Percentiles rank a stretch among this genome's conserved stretches.
phyloP scores from a whole-genome alignment of 331 rosid genomes.

The Spiraea crenata region DNA sequence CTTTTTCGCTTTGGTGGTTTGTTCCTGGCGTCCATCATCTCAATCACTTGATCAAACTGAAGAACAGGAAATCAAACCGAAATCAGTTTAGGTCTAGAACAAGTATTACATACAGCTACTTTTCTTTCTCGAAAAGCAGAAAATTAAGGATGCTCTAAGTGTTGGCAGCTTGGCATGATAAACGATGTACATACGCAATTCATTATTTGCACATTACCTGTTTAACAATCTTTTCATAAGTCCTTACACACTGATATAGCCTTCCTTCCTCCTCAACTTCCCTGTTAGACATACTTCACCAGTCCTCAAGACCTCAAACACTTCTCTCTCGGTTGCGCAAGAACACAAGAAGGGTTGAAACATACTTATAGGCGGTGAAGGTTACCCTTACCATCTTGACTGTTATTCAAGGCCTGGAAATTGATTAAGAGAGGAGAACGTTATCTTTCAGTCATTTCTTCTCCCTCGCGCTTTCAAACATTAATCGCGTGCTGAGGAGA shows the following conservation, averaged over 20 bases:
- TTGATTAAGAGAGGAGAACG: not conserved
- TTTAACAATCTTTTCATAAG: slow-evolving; percentile 39
- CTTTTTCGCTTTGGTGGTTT: slow-evolving; percentile 19
- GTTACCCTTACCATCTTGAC: slow-evolving; percentile 3
- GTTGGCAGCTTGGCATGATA: too few relatives aligned
- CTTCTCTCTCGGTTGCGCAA: slow-evolving; percentile 6
- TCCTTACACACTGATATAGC: slow-evolving; percentile 43
- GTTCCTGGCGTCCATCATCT: slow-evolving; percentile 26
- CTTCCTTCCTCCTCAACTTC: slow-evolving; percentile 49
- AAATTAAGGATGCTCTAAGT: not conserved
- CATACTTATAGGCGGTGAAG: slow-evolving; percentile 9
- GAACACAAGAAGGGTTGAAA: not conserved
- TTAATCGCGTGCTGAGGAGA: slow-evolving; percentile 21
- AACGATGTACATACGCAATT: too few relatives aligned
- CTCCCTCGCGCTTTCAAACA: slow-evolving; percentile 1
- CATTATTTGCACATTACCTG: slow-evolving; percentile 37
- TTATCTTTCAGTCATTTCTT: slow-evolving; percentile 6
- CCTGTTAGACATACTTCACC: slow-evolving; percentile 22
- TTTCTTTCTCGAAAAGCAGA: too few relatives aligned
- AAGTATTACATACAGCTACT: too few relatives aligned
- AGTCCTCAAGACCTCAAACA: not conserved
- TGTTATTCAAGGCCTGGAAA: not conserved
- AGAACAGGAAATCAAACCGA: not conserved
- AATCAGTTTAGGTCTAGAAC: too few relatives aligned
- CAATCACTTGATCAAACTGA: slow-evolving; percentile 45